Conservation (phyloP, 306 rosid genomes). For the Inga oerstediana region DNA sequence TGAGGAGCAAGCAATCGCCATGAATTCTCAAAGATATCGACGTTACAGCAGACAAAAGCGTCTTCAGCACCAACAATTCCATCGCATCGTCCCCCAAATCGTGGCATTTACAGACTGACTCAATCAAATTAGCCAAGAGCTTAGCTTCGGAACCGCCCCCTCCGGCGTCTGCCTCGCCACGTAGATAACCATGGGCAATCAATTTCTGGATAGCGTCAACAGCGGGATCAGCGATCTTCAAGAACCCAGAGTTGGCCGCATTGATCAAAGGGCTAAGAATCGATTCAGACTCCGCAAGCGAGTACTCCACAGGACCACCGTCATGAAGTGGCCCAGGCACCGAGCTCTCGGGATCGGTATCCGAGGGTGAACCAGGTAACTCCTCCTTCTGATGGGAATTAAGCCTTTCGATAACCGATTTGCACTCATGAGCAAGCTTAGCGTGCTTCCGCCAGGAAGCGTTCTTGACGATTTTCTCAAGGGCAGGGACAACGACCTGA, state of each 20-base stretch:
- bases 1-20: slow-evolving; percentile 88
- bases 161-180: slow-evolving; percentile 86
- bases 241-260: slow-evolving; percentile 75
- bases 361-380: slow-evolving; percentile 41
- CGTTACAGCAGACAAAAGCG: slow-evolving; percentile 90
- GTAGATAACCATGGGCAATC: slow-evolving; percentile 82
- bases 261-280: slow-evolving; percentile 81
- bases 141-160: slow-evolving; percentile 68
- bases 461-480: slow-evolving; percentile 84
- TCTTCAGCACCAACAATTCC: slow-evolving; percentile 80
- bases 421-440: slow-evolving; percentile 89
- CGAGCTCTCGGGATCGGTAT: slow-evolving; percentile 54
- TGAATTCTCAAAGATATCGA: slow-evolving; percentile 91
- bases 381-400: slow-evolving; percentile 40
- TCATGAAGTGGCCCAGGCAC: slow-evolving; percentile 87
- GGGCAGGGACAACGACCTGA: slow-evolving; percentile 83
- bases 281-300: slow-evolving; percentile 75
- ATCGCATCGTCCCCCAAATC: slow-evolving; percentile 84
- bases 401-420: slow-evolving; percentile 80
- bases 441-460: slow-evolving; percentile 98
- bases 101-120: slow-evolving; percentile 91
- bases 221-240: slow-evolving; percentile 98
- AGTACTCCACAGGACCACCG: slow-evolving; percentile 78
- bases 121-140: slow-evolving; percentile 72
- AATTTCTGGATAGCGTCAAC: slow-evolving; percentile 92